Evolutionary conservation across 2,329 filamentous ascomycete species (phyloP).

Genomic region (Aspergillus awamori): DNA sequence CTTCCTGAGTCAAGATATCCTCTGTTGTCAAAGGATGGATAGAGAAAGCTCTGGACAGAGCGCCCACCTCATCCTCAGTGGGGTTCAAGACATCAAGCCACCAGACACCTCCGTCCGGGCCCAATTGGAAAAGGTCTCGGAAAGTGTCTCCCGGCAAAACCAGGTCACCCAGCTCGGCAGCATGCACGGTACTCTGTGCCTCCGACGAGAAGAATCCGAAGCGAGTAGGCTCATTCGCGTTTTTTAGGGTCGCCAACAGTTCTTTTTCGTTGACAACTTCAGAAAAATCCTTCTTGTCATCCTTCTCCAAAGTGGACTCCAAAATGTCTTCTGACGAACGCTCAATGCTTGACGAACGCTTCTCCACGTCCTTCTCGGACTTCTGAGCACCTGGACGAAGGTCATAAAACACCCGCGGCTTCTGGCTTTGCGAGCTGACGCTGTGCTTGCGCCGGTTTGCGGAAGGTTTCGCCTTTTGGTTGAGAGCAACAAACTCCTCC

Average conservation of each 20-base stretch:
- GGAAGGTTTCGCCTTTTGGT: constrained; percentile 51
- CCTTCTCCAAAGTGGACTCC: constrained; percentile 25
- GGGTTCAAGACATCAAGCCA: constrained; percentile 95
- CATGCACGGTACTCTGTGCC: constrained; percentile 89
- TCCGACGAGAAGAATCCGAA: constrained; percentile 98
- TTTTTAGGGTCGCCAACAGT: constrained; percentile 37
- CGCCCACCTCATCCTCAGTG: constrained; percentile 82
- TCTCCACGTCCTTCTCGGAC: constrained; percentile 39
- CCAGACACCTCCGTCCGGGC: constrained; percentile 82
- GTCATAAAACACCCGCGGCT: constrained; percentile 63
- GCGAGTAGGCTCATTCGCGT: constrained; percentile 68
- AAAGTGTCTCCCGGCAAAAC: constrained; percentile 88
- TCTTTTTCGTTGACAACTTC: constrained; percentile 38
- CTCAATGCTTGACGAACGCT: constrained; percentile 34
- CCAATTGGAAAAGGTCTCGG: constrained; percentile 78
- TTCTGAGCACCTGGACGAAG: constrained; percentile 52
- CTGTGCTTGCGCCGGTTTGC: constrained; percentile 44
- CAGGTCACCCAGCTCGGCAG: constrained; percentile 82
- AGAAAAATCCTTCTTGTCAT: constrained; percentile 38
- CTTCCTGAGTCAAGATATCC: constrained; percentile 93
- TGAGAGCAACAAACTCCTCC: constrained; percentile 81
- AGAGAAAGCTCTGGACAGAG: constrained; percentile 90
- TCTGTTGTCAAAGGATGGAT: constrained; percentile 95
- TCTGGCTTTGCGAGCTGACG: constrained; percentile 54
- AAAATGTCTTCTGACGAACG: constrained; percentile 35